These are phyloP conservation scores for Mortierella claussenii DNA, from an alignment of 192 early-diverging fungal species.

Conservation along the genomic window DNA sequence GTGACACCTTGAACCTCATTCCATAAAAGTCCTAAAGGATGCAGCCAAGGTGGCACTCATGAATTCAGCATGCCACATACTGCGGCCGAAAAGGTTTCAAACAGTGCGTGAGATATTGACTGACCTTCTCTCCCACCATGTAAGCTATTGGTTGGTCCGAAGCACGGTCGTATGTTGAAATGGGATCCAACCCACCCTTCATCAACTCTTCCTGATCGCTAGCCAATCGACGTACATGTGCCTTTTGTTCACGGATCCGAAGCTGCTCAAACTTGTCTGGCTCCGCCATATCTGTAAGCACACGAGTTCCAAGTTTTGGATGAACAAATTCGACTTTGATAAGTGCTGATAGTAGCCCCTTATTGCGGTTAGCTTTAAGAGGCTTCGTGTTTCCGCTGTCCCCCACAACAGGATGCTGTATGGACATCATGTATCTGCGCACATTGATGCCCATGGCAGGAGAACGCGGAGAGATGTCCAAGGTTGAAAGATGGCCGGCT, in stretches of 20 bases:
- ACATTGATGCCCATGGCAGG: conserved; percentile 56
- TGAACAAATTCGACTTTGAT: conserved; percentile 58
- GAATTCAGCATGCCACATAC: too few relatives aligned
- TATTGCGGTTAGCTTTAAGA: conserved; percentile 65
- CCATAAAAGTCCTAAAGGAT: conserved; percentile 72
- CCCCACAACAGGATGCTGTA: conserved; percentile 65
- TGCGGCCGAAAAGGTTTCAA: too few relatives aligned
- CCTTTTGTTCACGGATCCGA: conserved; percentile 65
- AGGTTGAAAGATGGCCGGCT: conserved; percentile 40
- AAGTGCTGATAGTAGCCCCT: conserved; percentile 65
- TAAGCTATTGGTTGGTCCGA: conserved; percentile 57
- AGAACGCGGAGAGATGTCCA: conserved; percentile 37
- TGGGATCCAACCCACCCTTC: conserved; percentile 32
- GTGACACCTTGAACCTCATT: conserved; percentile 64
- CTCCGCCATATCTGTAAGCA: conserved; percentile 47
- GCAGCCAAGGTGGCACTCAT: too few relatives aligned
- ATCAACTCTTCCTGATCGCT: conserved; percentile 57
- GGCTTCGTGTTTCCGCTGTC: conserved; percentile 62
- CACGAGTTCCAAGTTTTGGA: background rate
- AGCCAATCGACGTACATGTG: conserved; percentile 54
- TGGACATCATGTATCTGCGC: conserved; percentile 59
- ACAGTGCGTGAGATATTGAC: too few relatives aligned
- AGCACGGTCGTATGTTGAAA: conserved; percentile 32
- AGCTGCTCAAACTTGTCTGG: conserved; percentile 68
- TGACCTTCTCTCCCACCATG: conserved; percentile 62